phyloP scores from a whole-genome alignment of 192 early-diverging fungal genomes.

The Dimargaris verticillata region DNA sequence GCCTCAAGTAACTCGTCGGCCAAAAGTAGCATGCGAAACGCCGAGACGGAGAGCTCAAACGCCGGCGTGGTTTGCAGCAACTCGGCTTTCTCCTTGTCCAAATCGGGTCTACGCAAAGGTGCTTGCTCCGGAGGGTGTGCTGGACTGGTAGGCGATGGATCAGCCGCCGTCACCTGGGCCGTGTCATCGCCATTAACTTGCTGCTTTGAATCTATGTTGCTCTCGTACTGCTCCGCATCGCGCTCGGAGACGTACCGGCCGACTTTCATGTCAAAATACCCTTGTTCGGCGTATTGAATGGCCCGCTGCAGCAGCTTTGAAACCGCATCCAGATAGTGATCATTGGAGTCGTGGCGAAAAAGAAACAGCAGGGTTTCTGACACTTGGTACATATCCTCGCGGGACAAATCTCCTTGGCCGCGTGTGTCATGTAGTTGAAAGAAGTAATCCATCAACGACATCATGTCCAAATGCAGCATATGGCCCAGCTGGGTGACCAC shows the following conservation, averaged over 20 bases:
- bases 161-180: neutral
- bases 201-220: neutral
- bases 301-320: constrained; percentile 44
- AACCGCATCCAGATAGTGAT: constrained; percentile 37
- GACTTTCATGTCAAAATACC: constrained; percentile 13
- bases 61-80: constrained; percentile 8
- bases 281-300: constrained; percentile 31
- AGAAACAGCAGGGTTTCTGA: constrained; percentile 78
- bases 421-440: constrained; percentile 68
- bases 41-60: constrained; percentile 22
- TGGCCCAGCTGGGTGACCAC: constrained; percentile 60
- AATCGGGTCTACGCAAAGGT: no score
- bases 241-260: constrained; percentile 1
- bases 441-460: constrained; percentile 61
- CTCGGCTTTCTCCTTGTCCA: no score
- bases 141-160: neutral
- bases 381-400: constrained; percentile 67
- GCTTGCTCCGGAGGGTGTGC: neutral
- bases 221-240: constrained; percentile 16
- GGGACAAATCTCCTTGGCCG: constrained; percentile 39
- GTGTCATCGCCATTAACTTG: constrained; percentile 6
- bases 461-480: constrained; percentile 58
- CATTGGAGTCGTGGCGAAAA: constrained; percentile 34
- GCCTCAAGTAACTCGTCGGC: constrained; percentile 70
- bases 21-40: constrained; percentile 67